A percentile compares a stretch with the other conserved stretches of the same genome.
Conservation (phyloP, 148 eudicot genomes). For the Hydrangea macrophylla region DNA sequence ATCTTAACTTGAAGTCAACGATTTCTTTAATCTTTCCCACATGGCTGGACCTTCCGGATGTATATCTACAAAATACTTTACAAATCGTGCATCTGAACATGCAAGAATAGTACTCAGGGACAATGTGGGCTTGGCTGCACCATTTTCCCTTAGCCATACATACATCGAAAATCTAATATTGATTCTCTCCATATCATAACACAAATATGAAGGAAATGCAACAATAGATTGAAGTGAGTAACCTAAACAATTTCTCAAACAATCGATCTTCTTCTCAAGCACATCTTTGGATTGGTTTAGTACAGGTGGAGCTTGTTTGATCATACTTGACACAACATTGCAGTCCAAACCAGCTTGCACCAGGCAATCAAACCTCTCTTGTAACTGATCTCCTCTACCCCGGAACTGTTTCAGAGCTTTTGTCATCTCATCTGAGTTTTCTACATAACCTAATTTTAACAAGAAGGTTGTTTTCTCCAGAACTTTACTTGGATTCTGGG, state of each 20-base stretch:
- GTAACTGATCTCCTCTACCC: slow-evolving; percentile 65
- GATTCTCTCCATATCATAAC: slow-evolving; percentile 53
- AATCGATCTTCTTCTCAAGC: slow-evolving; percentile 42
- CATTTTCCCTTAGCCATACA: slow-evolving; percentile 40
- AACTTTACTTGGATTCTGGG: slow-evolving; percentile 20
- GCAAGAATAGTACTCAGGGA: slow-evolving; percentile 50
- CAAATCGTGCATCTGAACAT: slow-evolving; percentile 44
- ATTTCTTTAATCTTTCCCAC: slow-evolving; percentile 43
- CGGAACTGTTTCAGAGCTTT: slow-evolving; percentile 53
- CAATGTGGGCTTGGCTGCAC: slow-evolving; percentile 39
- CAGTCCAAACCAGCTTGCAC: slow-evolving; percentile 53
- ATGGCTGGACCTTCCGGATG: slow-evolving; percentile 46
- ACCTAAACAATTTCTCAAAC: slow-evolving; percentile 34
- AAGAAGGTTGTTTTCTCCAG: slow-evolving; percentile 38
- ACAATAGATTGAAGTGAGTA: slow-evolving; percentile 45
- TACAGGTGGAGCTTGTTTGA: slow-evolving; percentile 44
- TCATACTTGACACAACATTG: slow-evolving; percentile 42
- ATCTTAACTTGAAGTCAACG: slow-evolving; percentile 13
- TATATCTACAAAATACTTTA: slow-evolving; percentile 41
- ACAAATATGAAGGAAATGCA: slow-evolving; percentile 50
- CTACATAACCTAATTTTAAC: slow-evolving; percentile 41
- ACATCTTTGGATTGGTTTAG: slow-evolving; percentile 51
- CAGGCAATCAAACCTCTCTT: slow-evolving; percentile 61
- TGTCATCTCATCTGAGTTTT: slow-evolving; percentile 55
- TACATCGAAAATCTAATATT: slow-evolving; percentile 46